Evolutionary conservation across 192 early-diverging fungal genomes (phyloP).

Genomic region (Backusella psychrophila): DNA sequence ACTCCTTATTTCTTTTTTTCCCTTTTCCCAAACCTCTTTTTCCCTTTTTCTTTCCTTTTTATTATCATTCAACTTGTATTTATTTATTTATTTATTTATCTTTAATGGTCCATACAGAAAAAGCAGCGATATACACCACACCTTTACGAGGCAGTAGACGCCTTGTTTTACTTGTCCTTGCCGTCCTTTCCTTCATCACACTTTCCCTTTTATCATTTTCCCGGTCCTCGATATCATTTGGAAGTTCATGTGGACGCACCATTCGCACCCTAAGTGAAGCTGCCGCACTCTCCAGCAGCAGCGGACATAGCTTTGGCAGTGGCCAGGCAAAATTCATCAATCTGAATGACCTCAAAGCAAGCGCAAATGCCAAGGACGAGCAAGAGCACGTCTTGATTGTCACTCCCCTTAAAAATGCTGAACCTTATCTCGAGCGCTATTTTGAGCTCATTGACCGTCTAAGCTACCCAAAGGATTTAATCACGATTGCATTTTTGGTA

Average conservation of each 20-base stretch:
- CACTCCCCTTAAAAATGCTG: constrained; percentile 57
- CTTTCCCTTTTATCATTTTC: constrained; percentile 4
- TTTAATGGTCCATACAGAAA: background rate
- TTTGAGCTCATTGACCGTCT: constrained; percentile 52
- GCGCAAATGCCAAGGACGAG: constrained; percentile 15
- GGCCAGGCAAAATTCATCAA: constrained; percentile 17
- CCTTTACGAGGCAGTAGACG: constrained; percentile 6
- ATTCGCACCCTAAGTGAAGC: constrained; percentile 10
- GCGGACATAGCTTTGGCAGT: background rate
- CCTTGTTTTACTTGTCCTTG: background rate
- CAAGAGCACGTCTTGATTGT: constrained; percentile 44
- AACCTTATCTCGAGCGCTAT: constrained; percentile 50
- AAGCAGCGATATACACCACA: constrained; percentile 1
- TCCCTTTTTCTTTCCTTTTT: background rate
- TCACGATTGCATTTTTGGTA: constrained; percentile 53
- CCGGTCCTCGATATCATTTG: constrained; percentile 6
- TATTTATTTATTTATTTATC: constrained; percentile 3
- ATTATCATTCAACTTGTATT: background rate
- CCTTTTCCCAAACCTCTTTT: background rate
- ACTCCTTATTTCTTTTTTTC: constrained; percentile 1
- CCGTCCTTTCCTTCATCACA: constrained; percentile 3
- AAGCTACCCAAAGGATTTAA: constrained; percentile 46
- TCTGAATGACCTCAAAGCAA: constrained; percentile 18
- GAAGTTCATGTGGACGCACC: constrained; percentile 4
- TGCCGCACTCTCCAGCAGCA: background rate